Evolutionary conservation across 2,329 filamentous ascomycete species (phyloP).

Genomic region (Arthrobotrys musiformis): DNA sequence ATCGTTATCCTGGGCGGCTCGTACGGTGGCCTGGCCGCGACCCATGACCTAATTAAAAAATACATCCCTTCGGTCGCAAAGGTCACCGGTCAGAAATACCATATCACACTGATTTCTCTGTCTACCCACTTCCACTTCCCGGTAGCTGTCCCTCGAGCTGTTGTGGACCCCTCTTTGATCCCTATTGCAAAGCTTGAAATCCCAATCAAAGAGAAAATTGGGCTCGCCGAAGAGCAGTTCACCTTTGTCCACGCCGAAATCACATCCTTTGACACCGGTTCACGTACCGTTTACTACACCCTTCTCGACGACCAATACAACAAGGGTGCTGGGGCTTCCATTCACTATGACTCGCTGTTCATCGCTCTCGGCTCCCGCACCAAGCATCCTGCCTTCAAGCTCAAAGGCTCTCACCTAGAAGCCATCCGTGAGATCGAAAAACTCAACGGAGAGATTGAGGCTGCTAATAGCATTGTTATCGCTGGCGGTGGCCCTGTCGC

Average conservation of each 20-base stretch:
- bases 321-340: slow-evolving; percentile 28
- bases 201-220: slow-evolving; percentile 33
- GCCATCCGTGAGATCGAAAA: slow-evolving; percentile 33
- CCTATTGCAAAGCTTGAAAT: slow-evolving; percentile 28
- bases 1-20: slow-evolving; percentile 47
- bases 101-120: slow-evolving; percentile 48
- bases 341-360: slow-evolving; percentile 50
- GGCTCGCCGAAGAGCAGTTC: slow-evolving; percentile 27
- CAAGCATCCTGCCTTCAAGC: slow-evolving; percentile 40
- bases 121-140: slow-evolving; percentile 49
- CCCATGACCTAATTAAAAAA: slow-evolving; percentile 47
- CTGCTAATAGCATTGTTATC: slow-evolving; percentile 42
- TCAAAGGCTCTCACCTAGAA: slow-evolving; percentile 28
- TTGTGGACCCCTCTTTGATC: slow-evolving; percentile 39
- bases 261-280: slow-evolving; percentile 31
- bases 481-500: slow-evolving; percentile 44
- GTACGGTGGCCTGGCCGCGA: slow-evolving; percentile 19
- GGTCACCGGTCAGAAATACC: slow-evolving; percentile 34
- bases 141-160: slow-evolving; percentile 38
- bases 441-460: slow-evolving; percentile 33
- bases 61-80: slow-evolving; percentile 36
- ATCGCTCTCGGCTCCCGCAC: slow-evolving; percentile 37
- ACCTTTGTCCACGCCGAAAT: slow-evolving; percentile 45
- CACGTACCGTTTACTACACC: slow-evolving; percentile 42
- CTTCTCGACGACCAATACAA: slow-evolving; percentile 40